A percentile compares a stretch with the other conserved stretches of the same genome.
phyloP scores from a whole-genome alignment of 768 basidiomycete genomes.

The Phylloporus sp. region DNA sequence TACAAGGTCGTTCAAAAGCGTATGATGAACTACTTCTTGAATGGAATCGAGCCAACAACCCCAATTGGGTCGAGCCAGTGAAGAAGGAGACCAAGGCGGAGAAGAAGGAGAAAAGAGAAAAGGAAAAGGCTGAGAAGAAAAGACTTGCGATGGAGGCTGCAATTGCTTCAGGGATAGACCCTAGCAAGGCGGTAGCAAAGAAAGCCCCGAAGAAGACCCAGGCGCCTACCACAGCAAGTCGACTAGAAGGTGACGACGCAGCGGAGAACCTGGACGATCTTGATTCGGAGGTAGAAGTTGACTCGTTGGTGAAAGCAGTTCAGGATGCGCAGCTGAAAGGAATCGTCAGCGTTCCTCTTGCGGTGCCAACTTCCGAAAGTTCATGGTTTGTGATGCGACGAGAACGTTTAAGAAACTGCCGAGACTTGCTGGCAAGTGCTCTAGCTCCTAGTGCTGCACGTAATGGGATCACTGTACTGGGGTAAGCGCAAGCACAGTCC shows the following conservation, averaged over 20 bases:
- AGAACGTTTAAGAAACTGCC: conserved; percentile 54
- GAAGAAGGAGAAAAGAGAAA: conserved; percentile 78
- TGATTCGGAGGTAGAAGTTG: conserved; percentile 83
- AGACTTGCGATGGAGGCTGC: conserved; percentile 65
- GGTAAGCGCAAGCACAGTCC: conserved; percentile 14
- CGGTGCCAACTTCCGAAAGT: conserved; percentile 66
- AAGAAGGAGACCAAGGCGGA: conserved; percentile 84
- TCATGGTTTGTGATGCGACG: conserved; percentile 80
- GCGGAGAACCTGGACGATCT: conserved; percentile 72
- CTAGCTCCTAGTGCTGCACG: conserved; percentile 28
- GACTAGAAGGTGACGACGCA: conserved; percentile 53
- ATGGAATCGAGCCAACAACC: conserved; percentile 86
- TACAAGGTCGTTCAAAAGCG: conserved; percentile 73
- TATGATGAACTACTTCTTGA: conserved; percentile 89
- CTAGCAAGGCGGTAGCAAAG: conserved; percentile 43
- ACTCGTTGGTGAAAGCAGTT: conserved; percentile 62
- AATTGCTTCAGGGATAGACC: conserved; percentile 52
- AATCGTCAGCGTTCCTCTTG: conserved; percentile 58
- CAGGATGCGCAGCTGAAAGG: conserved; percentile 53
- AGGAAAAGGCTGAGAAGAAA: conserved; percentile 81
- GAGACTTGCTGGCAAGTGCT: conserved; percentile 54
- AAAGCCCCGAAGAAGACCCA: conserved; percentile 63
- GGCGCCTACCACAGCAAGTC: conserved; percentile 45
- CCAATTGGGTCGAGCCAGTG: conserved; percentile 83
- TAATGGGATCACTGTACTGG: conserved; percentile 20